Evolutionary conservation across 345 rosid genomes (phyloP), one percentile per base, ranked within the genome.

Genomic region (Eucalyptus curtisii): DNA sequence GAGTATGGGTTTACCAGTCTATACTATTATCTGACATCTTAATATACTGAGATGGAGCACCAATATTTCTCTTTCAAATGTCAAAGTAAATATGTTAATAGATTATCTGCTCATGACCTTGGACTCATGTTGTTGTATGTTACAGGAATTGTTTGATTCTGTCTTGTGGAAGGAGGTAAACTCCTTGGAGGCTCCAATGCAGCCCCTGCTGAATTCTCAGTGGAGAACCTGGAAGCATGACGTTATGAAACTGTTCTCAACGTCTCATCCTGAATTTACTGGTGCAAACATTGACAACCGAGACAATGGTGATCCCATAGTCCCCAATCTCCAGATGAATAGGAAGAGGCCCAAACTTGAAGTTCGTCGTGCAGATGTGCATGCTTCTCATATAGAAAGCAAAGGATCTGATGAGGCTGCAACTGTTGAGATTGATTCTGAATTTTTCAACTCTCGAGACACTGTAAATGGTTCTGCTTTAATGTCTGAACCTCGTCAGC

Each of bases 211-310:
- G 85, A 95, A 95, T 87, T 94, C 98, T 80, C 99, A 97, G 91
- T 96, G 99, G 99, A 97, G 94, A 96, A 95, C 99, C 55, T 98
- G 99, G 99, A 98, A 98, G 94, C 98, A 95, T 76, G 99, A 98
- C 87, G 92, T 95, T 45, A 94, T 93, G 90, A 98, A 95, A 93
- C 94, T 93, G 97, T 97, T 98, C 90, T 94, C 96, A 12, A 92
- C 91, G 49, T 94, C 99, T 87, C 93, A 91, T 49, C 92, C 93
- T 37, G 49, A 88, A 64, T 86, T 94, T 84, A 91, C 52, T 86
- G 91, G 91, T 52, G 94, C 92, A 61, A 94, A 95, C 87, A 42
- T 86, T 22, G 94, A 92, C 88, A 96, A 88, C 52, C 92, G 76
- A 87, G 91, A 90, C 88, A 90, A 88, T 90, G 92, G 91, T 85